These are phyloP conservation scores for Ceratocystis huliohia DNA, from an alignment of 2,329 filamentous ascomycete species.

Conservation along the genomic window DNA sequence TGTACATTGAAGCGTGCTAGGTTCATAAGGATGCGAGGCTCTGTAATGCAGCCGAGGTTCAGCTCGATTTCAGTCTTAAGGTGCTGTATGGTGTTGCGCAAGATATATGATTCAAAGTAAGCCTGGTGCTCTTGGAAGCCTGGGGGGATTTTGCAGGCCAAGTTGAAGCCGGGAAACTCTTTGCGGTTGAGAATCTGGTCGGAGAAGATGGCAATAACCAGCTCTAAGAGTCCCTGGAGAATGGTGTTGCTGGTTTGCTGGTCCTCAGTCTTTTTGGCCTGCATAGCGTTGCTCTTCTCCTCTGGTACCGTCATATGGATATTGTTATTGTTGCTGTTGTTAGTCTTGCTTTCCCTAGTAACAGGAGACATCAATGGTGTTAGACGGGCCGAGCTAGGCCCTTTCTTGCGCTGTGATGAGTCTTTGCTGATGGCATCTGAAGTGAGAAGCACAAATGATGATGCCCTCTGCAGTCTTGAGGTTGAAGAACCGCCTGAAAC, in stretches of 20 bases:
- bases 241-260: constrained; percentile 53
- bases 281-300: neutral
- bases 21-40: constrained; percentile 77
- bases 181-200: constrained; percentile 78
- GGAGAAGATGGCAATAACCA: constrained; percentile 67
- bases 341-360: neutral
- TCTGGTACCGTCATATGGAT: neutral
- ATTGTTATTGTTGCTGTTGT: neutral
- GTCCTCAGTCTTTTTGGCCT: constrained; percentile 32
- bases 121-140: constrained; percentile 91
- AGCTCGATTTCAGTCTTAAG: constrained; percentile 57
- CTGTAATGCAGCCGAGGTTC: constrained; percentile 58
- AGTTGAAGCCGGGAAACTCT: constrained; percentile 75
- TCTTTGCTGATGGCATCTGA: constrained; percentile 31
- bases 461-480: constrained; percentile 61
- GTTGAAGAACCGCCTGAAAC: constrained; percentile 8
- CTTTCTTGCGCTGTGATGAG: constrained; percentile 11
- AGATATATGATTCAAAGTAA: constrained; percentile 83
- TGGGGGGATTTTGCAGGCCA: constrained; percentile 79
- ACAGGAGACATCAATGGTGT: constrained; percentile 44
- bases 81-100: constrained; percentile 61
- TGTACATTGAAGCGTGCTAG: constrained; percentile 69
- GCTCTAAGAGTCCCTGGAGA: constrained; percentile 62
- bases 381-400: constrained; percentile 48
- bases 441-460: constrained; percentile 82